Conservation (phyloP, 2,329 filamentous ascomycete genomes). For the Penicillium sp. region DNA sequence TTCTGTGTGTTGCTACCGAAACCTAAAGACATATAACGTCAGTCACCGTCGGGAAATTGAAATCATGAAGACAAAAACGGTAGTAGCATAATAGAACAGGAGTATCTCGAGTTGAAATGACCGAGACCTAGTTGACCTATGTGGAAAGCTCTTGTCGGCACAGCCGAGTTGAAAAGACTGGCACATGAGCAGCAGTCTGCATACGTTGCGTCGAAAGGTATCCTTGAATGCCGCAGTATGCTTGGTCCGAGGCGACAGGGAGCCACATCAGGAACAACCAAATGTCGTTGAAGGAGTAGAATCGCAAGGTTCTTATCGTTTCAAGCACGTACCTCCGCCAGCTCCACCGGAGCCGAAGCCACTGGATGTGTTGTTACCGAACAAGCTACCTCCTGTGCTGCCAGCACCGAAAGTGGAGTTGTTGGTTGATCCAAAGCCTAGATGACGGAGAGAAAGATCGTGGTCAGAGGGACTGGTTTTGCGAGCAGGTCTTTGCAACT, state of each 20-base stretch:
- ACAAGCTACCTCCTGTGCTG: conserved; percentile 33
- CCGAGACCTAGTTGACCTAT: no score
- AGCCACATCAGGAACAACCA: not conserved
- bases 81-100: not conserved
- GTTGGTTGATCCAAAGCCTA: conserved; percentile 41
- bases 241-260: not conserved
- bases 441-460: conserved; percentile 35
- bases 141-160: no score
- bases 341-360: conserved; percentile 39
- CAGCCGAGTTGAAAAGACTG: no score
- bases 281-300: conserved; percentile 8
- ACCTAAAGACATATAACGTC: conserved; percentile 27
- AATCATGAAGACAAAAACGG: not conserved
- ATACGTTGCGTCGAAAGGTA: no score
- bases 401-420: conserved; percentile 38
- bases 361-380: conserved; percentile 35
- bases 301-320: conserved; percentile 25
- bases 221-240: no score
- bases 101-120: no score
- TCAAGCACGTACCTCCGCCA: conserved; percentile 42
- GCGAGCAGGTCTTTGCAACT: conserved; percentile 29
- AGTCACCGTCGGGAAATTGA: conserved; percentile 12
- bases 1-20: conserved; percentile 38
- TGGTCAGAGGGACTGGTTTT: conserved; percentile 40
- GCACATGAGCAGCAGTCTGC: no score